Evolutionary conservation across 2,329 filamentous ascomycete genomes (phyloP).

Genomic region (Penicillium vulpinum): DNA sequence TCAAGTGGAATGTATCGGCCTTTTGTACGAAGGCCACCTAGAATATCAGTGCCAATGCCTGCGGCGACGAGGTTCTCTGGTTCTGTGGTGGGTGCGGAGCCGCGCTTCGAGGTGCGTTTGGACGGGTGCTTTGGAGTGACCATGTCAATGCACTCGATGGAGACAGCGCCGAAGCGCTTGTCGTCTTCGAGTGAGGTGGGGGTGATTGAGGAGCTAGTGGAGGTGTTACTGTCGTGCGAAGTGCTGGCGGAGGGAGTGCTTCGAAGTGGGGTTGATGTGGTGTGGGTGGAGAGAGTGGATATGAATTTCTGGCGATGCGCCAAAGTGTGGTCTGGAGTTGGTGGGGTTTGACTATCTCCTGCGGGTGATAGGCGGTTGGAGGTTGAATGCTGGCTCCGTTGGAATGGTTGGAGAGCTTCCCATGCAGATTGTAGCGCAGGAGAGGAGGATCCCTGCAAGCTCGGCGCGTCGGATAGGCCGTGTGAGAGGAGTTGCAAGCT

Average conservation of each 20-base stretch:
- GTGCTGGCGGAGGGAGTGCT: conserved; percentile 1
- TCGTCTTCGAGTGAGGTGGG: conserved; percentile 50
- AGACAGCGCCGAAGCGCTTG: conserved; percentile 78
- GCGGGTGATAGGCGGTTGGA: conserved; percentile 12
- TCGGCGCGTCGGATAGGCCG: neutral
- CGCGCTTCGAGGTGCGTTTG: conserved; percentile 26
- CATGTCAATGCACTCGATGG: conserved; percentile 80
- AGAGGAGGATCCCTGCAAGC: conserved; percentile 17
- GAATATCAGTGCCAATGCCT: conserved; percentile 52
- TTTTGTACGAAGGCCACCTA: conserved; percentile 74
- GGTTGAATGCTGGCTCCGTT: conserved; percentile 23
- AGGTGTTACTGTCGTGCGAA: neutral
- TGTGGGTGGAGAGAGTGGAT: neutral
- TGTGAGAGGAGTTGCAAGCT: conserved; percentile 56
- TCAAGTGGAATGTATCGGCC: conserved; percentile 73
- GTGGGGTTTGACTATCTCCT: neutral
- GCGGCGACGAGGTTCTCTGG: conserved; percentile 47
- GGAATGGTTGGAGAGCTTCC: conserved; percentile 41
- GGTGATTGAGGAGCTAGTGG: conserved; percentile 2
- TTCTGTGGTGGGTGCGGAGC: conserved; percentile 32
- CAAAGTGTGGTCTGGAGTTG: conserved; percentile 2
- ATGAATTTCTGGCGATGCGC: conserved; percentile 3
- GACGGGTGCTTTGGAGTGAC: conserved; percentile 35
- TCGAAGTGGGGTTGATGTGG: neutral
- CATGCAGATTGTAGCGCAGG: conserved; percentile 37